Evolutionary conservation across 1,139 yeast genomes (phyloP).

Genomic region (Debaryomyces psychrophilus): DNA sequence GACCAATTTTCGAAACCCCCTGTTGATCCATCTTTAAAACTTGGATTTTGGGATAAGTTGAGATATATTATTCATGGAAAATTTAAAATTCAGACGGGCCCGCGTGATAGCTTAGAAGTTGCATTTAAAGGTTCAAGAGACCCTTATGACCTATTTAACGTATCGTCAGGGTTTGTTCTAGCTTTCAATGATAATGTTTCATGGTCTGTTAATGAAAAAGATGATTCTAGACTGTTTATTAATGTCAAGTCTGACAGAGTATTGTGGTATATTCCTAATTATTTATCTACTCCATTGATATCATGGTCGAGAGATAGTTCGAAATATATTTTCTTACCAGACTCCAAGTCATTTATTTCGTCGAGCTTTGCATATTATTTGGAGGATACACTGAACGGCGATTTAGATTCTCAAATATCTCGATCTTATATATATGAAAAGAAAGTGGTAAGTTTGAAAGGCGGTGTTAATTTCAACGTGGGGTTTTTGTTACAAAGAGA

Average conservation of each 20-base stretch:
- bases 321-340: slow-evolving; percentile 48
- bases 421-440: slow-evolving; percentile 45
- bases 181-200: slow-evolving; percentile 41
- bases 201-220: slow-evolving; percentile 46
- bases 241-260: slow-evolving; percentile 41
- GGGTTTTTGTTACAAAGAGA: slow-evolving; percentile 63
- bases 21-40: slow-evolving; percentile 61
- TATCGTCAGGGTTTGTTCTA: slow-evolving; percentile 45
- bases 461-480: slow-evolving; percentile 60
- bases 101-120: slow-evolving; percentile 53
- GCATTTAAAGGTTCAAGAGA: slow-evolving; percentile 53
- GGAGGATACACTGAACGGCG: slow-evolving; percentile 23
- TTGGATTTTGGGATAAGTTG: slow-evolving; percentile 65
- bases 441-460: slow-evolving; percentile 57
- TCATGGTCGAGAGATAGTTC: slow-evolving; percentile 62
- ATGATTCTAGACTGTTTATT: slow-evolving; percentile 42
- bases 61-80: slow-evolving; percentile 53
- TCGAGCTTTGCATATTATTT: slow-evolving; percentile 58
- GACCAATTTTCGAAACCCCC: slow-evolving; percentile 85
- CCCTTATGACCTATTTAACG: slow-evolving; percentile 46
- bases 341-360: slow-evolving; percentile 43
- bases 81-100: slow-evolving; percentile 30
- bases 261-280: slow-evolving; percentile 60
- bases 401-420: not conserved
- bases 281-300: slow-evolving; percentile 57